Evolutionary conservation across 768 basidiomycete species (phyloP), one percentile per base, ranked within the genome.

Genomic region (Lyophyllum decastes): DNA sequence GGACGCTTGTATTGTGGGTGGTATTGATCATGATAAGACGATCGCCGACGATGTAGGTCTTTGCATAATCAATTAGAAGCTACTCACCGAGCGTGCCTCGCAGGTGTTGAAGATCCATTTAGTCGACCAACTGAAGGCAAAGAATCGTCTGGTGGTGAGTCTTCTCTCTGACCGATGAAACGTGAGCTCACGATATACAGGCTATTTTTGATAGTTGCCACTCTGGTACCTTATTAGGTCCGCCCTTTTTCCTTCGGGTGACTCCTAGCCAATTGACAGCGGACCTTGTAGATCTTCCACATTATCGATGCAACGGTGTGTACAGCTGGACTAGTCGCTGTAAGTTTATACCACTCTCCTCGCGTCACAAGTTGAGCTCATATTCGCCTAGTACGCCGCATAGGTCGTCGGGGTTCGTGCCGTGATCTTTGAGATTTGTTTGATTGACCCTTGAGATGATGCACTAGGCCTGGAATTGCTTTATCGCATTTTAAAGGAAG

Each of bases 41-140:
- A 45, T 45, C 44, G 8, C 24, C 12, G 59, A 60, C 17, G 44
- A 55, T 26, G 54, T 55, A 21, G 11, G 58, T 53, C 24, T 11
- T 11, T 17, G 11, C 4, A 21, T 16, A 19, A 10, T 7, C 24
- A n/a, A 12, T 27, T 14, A 22, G 17, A 40, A n/a, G 7, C 17
- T 7, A 4, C 17, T 12, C 16, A 41, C 10, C 16, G 14, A 48
- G 24, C 5, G 21, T 25, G 22, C 38, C 14, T 19, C 53, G 10
- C 8, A 59, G 58, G 34, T 19, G 0, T 52, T 59, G 12, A 4
- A 40, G 2, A 1, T 22, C 1, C 26, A 40, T 33, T 16, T 60
- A 2, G 59, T 55, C 2, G 3, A 43, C 0, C 49, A 3, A 5
- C 26, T 46, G 26, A 3, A 46, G 6, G 6, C 12, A 16, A 46